Evolutionary conservation across 176 grass and related monocot species (phyloP), one percentile per base, ranked within the genome.

Genomic region (Zoysia japonica): DNA sequence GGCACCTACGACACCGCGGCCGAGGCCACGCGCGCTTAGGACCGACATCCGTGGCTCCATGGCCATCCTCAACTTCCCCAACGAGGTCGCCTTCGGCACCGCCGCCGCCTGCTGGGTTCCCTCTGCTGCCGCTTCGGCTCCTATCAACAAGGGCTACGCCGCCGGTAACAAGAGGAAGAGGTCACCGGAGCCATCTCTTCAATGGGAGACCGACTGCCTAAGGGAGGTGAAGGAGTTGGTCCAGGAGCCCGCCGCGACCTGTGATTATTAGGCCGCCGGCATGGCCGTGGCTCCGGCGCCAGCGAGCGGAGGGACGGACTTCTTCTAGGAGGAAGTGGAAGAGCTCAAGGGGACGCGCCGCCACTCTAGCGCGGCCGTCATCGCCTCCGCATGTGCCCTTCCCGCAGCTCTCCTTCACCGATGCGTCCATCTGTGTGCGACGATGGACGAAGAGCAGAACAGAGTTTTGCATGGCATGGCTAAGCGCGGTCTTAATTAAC

Each of bases 1-100:
- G 94, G 95, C 19, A 97, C 91, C 54, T 97, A 94, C 77, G 87
- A 88, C 83, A 83, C 88, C 41, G 95, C 91, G 53, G 74, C 92
- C 47, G 83, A 87, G 61, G 95, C 95, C 47, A 89, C 95, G 63
- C 85, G 89, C 2, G 87, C 95, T n/a, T 97, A 97, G 73, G 95
- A 97, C 71, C 72, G 61, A 46, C 80, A n/a, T 92, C 67, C 83
- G 90, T 11, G 90, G 90, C 2, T 81, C 80, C 84, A 83, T 78
- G 76, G 90, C 90, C 17, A 88, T 92, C 72, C 90, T 92, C 77
- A 92, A 92, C 84, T 92, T 92, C 76, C 86, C 90, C 61, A 83
- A 83, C 65, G 90, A 92, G n/a, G 80, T 83, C 53, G 80, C 55
- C 74, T 40, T 56, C 8, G 45, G 50, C 28, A 28, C 28, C 62